Evolutionary conservation across 805 yeast species (phyloP).

Genomic region (Trichomonascus vanleenenianus): DNA sequence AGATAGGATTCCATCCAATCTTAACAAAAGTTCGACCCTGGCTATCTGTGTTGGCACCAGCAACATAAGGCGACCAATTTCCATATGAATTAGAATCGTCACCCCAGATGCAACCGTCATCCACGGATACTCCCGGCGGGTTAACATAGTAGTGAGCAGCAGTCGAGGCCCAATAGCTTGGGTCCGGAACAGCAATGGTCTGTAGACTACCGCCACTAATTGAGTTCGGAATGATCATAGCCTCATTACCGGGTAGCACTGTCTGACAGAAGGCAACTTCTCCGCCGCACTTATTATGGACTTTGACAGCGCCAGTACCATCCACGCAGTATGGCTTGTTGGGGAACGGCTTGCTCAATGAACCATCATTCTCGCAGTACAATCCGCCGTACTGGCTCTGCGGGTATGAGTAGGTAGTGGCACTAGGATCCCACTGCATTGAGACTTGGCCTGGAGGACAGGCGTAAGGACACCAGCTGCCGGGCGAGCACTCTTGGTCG

Average conservation of each 20-base stretch:
- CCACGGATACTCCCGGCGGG: conserved; percentile 85
- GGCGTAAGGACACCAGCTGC: conserved; percentile 86
- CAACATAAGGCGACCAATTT: conserved; percentile 92
- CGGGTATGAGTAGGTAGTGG: conserved; percentile 69
- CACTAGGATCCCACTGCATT: conserved; percentile 81
- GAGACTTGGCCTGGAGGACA: conserved; percentile 81
- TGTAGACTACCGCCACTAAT: conserved; percentile 43
- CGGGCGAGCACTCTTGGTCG: conserved; percentile 64
- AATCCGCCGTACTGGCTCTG: conserved; percentile 78
- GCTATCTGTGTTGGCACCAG: conserved; percentile 78
- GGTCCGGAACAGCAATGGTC: conserved; percentile 67
- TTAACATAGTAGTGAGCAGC: conserved; percentile 92
- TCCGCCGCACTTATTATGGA: conserved; percentile 43
- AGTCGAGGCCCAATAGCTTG: conserved; percentile 77
- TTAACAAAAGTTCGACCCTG: conserved; percentile 68
- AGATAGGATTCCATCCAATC: conserved; percentile 87
- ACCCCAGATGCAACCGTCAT: conserved; percentile 95
- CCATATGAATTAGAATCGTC: conserved; percentile 59
- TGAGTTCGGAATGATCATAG: conserved; percentile 82
- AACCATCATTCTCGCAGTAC: conserved; percentile 65
- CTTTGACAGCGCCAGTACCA: conserved; percentile 72
- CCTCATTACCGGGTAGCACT: conserved; percentile 89
- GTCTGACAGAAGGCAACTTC: conserved; percentile 86
- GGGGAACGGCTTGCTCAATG: conserved; percentile 51
- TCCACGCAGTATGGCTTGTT: conserved; percentile 59